phyloP scores from a whole-genome alignment of 2,329 filamentous ascomycete species.

The Zelopaecilomyces penicillatus region DNA sequence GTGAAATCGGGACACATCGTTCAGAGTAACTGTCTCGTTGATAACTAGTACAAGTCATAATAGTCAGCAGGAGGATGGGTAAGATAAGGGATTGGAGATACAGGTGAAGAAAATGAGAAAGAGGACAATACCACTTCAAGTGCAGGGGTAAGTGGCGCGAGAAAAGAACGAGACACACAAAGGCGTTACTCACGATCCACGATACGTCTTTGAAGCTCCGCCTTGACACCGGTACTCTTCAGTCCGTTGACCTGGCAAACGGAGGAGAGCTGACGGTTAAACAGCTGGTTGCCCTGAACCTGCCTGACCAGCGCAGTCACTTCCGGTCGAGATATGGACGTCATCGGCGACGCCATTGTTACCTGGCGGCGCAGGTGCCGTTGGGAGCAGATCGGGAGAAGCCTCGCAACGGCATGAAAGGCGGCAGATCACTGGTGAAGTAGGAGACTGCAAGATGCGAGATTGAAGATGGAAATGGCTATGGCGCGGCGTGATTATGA shows the following conservation, averaged over 20 bases:
- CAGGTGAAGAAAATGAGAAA: background rate
- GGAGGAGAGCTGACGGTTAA: slow-evolving; percentile 60
- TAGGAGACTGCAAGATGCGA: no score
- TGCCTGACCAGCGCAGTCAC: slow-evolving; percentile 36
- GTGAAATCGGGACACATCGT: slow-evolving; percentile 33
- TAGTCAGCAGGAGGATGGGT: slow-evolving; percentile 2
- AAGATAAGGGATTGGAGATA: background rate
- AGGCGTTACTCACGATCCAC: slow-evolving; percentile 58
- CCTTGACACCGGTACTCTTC: slow-evolving; percentile 76
- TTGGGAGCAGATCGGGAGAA: background rate
- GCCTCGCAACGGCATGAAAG: slow-evolving; percentile 7
- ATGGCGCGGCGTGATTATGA: no score
- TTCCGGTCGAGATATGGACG: slow-evolving; percentile 30
- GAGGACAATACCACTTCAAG: background rate
- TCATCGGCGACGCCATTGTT: slow-evolving; percentile 18
- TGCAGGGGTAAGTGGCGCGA: background rate
- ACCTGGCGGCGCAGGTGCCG: slow-evolving; percentile 4
- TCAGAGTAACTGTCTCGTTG: slow-evolving; percentile 26
- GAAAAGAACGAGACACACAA: background rate
- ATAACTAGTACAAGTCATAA: slow-evolving; percentile 26
- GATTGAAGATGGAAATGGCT: no score
- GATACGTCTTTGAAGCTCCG: slow-evolving; percentile 69
- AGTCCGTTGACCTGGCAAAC: slow-evolving; percentile 70
- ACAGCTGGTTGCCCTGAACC: slow-evolving; percentile 35
- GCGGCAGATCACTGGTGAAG: background rate